Evolutionary conservation across 306 rosid genomes (phyloP), one percentile per base, ranked within the genome.

Genomic region (Gastrolobium bilobum): DNA sequence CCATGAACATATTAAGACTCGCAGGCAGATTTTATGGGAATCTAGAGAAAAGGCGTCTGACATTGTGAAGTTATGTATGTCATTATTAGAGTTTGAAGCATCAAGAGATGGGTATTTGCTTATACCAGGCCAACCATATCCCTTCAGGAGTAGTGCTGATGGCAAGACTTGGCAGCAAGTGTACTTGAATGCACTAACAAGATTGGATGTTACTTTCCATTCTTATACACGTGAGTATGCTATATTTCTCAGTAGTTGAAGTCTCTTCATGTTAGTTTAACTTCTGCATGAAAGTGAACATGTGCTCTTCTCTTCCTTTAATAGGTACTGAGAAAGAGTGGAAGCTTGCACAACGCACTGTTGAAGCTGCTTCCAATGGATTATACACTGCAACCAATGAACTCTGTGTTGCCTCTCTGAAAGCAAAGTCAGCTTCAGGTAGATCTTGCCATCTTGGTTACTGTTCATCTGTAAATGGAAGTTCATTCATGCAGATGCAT

Each of bases 391-490:
- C 97, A 56, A 82, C 88, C 53, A 94, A 87, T 57, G 96, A 88
- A 83, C 97, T 92, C 65, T 74, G 83, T 81, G 79, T 87, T 78
- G 93, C 93, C 84, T 87, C 97, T 76, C 86, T 88, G 75, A 92
- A 88, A 87, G 93, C 94, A 70, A 92, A 90, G 86, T 87, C 96
- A 71, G 97, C 97, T 86, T 92, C 97, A 77, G 97, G 98, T 94
- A 76, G 73, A 74, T 74, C 60, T 79, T 62, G 48, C 65, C 26
- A 71, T 78, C 52, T 51, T 35, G 15, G 60, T 70, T 76, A 74
- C 39, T 76, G 14, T 47, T 63, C 53, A 50, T 63, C 33, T 63
- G 58, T 50, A 46, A 40, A 38, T 80, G 68, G 57, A 57, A 68
- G 69, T 54, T 74, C 64, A 57, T 38, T 42, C 59, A 54, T 29